Percentiles rank a stretch among this genome's conserved stretches.
phyloP scores from a whole-genome alignment of 2,329 filamentous ascomycete species.

The Clonostachys byssicola region DNA sequence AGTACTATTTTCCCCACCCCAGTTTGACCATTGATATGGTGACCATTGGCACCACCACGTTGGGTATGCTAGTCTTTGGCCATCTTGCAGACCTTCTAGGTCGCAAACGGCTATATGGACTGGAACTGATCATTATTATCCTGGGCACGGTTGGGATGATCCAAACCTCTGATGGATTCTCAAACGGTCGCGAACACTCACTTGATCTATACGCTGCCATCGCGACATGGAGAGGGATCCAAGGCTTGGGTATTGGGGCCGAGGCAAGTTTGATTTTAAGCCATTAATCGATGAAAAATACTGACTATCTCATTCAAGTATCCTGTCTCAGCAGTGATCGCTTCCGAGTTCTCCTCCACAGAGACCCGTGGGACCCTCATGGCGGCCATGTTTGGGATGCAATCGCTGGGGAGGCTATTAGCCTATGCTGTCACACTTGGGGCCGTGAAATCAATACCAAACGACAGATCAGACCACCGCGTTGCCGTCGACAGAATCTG shows the following conservation, averaged over 20 bases:
- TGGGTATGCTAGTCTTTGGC: constrained; percentile 48
- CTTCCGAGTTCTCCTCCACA: constrained; percentile 60
- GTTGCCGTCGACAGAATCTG: constrained; percentile 55
- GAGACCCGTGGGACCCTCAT: constrained; percentile 65
- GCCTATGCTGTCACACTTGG: constrained; percentile 44
- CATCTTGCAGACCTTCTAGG: constrained; percentile 50
- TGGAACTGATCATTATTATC: constrained; percentile 51
- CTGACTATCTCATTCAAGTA: constrained; percentile 61
- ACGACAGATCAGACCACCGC: constrained; percentile 33
- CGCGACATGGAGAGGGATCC: constrained; percentile 3
- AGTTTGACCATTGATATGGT: constrained; percentile 12
- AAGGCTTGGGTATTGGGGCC: constrained; percentile 3
- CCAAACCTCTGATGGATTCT: constrained; percentile 35
- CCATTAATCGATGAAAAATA: not conserved
- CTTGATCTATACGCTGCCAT: constrained; percentile 33
- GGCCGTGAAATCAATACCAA: constrained; percentile 21
- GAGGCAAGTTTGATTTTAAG: not conserved
- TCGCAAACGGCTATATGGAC: constrained; percentile 51
- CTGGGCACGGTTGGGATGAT: constrained; percentile 53
- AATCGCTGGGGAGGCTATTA: constrained; percentile 62
- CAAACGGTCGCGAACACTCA: constrained; percentile 18
- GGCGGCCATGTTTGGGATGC: constrained; percentile 65
- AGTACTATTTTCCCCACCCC: not conserved
- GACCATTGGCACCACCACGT: constrained; percentile 12
- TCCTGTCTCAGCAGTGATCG: constrained; percentile 63